phyloP scores from a whole-genome alignment of 1,284 basidiomycete genomes.

The Cutaneotrichosporon arboriforme region DNA sequence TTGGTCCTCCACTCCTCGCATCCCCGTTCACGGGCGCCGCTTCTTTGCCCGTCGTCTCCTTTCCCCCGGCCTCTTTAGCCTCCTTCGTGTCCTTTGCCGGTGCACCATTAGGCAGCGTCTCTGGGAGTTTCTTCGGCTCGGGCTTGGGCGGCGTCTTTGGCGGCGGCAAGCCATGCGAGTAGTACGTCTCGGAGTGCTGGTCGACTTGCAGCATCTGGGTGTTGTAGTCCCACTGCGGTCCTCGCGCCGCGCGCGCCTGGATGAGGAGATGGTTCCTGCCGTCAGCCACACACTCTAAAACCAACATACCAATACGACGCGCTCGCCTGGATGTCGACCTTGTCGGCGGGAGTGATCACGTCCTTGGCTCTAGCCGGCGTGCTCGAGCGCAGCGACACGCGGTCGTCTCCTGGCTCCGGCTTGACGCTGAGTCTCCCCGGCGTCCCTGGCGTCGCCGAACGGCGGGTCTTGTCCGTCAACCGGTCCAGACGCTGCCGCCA shows the following conservation, averaged over 20 bases:
- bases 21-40: background rate
- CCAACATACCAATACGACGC: constrained; percentile 16
- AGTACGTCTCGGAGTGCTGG: constrained; percentile 32
- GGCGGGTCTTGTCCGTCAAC: background rate
- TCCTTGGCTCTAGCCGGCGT: constrained; percentile 2
- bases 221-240: constrained; percentile 48
- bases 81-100: background rate
- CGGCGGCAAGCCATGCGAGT: constrained; percentile 30
- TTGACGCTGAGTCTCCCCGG: constrained; percentile 7
- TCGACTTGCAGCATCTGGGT: constrained; percentile 43
- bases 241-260: constrained; percentile 40
- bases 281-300: constrained; percentile 4
- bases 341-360: constrained; percentile 3
- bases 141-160: constrained; percentile 5
- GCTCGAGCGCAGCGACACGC: background rate
- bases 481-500: constrained; percentile 14
- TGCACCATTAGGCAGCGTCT: constrained; percentile 2
- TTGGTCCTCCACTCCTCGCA: background rate
- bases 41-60: constrained; percentile 2
- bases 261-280: constrained; percentile 45
- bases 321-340: constrained; percentile 7
- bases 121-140: background rate
- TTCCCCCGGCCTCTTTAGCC: no score
- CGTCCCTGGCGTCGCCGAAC: background rate
- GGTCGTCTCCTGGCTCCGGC: constrained; percentile 5